Conservation (phyloP, 345 rosid genomes). For the Salix udensis region DNA sequence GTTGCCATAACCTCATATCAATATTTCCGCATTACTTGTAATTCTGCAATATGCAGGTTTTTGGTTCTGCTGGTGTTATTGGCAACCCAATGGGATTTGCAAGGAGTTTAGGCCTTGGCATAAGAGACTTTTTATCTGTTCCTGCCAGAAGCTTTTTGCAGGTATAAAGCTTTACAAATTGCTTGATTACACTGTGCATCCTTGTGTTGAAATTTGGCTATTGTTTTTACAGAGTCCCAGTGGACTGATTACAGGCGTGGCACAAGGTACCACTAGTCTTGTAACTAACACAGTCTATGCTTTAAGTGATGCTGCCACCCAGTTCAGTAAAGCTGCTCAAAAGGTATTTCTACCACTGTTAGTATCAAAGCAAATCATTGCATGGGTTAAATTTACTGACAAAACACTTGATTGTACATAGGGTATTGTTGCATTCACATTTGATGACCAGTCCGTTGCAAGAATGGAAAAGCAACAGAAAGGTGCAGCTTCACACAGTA, state of each 20-base stretch:
- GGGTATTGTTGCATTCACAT: constrained; percentile 95
- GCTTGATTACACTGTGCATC: neutral
- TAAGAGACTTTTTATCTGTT: constrained; percentile 83
- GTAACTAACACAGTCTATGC: constrained; percentile 88
- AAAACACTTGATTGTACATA: constrained; percentile 26
- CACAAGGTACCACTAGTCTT: constrained; percentile 88
- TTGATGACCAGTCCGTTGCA: constrained; percentile 80
- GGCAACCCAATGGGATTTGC: constrained; percentile 98
- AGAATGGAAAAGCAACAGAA: constrained; percentile 70
- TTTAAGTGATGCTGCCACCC: constrained; percentile 91
- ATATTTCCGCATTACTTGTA: neutral
- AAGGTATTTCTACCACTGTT: constrained; percentile 51
- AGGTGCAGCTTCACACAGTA: constrained; percentile 71
- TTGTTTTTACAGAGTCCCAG: constrained; percentile 66
- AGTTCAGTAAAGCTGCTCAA: constrained; percentile 96
- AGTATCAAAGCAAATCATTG: constrained; percentile 3
- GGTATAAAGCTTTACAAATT: constrained; percentile 33
- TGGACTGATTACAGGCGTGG: constrained; percentile 86
- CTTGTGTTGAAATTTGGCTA: neutral
- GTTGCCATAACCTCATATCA: neutral
- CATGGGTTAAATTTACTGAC: constrained; percentile 2
- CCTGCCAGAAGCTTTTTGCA: constrained; percentile 73
- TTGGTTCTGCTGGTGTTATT: constrained; percentile 96
- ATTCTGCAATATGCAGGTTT: constrained; percentile 50
- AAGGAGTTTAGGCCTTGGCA: constrained; percentile 81